Conservation (phyloP, 768 basidiomycete species). For the Podaxis sp. region DNA sequence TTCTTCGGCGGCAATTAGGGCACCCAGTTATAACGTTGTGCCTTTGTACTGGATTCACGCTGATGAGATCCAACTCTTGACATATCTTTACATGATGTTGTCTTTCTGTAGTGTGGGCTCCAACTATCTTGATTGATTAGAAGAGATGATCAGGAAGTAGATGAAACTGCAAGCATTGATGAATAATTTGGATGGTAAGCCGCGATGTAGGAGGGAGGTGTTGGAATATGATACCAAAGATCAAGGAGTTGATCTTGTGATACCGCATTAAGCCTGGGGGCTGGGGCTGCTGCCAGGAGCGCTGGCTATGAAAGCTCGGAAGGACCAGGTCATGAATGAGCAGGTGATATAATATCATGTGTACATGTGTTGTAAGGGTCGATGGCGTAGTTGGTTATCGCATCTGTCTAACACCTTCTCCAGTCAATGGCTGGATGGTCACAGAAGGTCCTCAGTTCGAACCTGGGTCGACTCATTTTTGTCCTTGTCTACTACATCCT, state of each 20-base stretch:
- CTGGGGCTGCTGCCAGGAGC: background rate
- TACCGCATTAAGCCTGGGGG: background rate
- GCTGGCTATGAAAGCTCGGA: too few relatives aligned
- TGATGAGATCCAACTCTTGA: background rate
- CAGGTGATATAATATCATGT: background rate
- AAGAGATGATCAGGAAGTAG: background rate
- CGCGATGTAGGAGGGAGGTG: background rate
- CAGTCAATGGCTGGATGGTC: background rate
- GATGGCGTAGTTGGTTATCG: conserved; percentile 85
- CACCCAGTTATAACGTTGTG: background rate
- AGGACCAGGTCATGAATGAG: too few relatives aligned
- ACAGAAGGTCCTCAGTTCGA: conserved; percentile 19
- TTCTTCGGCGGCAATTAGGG: background rate
- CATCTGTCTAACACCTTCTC: conserved; percentile 66
- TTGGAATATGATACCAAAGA: background rate
- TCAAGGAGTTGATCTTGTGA: background rate
- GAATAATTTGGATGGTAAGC: too few relatives aligned
- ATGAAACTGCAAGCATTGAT: too few relatives aligned
- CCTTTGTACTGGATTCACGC: background rate
- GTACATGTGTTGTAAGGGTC: conserved; percentile 22
- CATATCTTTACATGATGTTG: background rate
- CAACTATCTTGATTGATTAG: background rate
- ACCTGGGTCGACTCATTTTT: conserved; percentile 17
- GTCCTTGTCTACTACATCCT: background rate
- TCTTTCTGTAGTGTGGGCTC: background rate